Percentiles rank a stretch among this genome's conserved stretches.
These are phyloP conservation scores for Heritiera littoralis DNA, from an alignment of 345 rosid genomes.

Conservation along the genomic window DNA sequence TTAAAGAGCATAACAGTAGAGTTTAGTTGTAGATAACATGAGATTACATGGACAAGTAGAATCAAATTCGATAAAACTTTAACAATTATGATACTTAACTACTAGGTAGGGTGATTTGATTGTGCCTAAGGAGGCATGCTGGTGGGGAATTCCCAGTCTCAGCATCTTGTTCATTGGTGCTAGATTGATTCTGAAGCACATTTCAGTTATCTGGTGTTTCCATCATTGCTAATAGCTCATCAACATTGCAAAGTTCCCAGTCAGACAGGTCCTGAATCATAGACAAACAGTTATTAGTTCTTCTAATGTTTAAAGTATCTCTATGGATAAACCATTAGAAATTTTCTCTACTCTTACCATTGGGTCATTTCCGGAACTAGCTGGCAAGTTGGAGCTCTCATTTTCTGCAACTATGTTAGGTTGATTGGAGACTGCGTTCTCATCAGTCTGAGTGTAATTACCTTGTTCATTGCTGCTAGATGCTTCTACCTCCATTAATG, in stretches of 20 bases:
- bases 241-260: not conserved
- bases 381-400: not conserved
- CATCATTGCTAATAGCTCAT: not conserved
- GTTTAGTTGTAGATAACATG: not conserved
- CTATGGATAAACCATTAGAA: not conserved
- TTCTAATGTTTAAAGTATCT: not conserved
- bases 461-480: not conserved
- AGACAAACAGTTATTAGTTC: not conserved
- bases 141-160: not conserved
- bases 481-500: not conserved
- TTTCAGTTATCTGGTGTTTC: not conserved
- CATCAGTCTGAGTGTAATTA: not conserved
- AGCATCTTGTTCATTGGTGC: slow-evolving; percentile 3
- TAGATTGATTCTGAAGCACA: not conserved
- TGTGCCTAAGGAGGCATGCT: not conserved
- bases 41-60: not conserved
- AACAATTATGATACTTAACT: not conserved
- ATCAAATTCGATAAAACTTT: not conserved
- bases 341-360: not conserved
- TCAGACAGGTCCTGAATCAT: not conserved
- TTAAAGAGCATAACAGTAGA: not conserved
- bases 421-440: not conserved
- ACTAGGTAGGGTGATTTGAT: not conserved
- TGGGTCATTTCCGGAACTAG: not conserved
- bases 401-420: not conserved